A percentile compares a stretch with the other conserved stretches of the same genome.
phyloP scores from a whole-genome alignment of 192 early-diverging fungal genomes.

The Entophlyctis helioformis region DNA sequence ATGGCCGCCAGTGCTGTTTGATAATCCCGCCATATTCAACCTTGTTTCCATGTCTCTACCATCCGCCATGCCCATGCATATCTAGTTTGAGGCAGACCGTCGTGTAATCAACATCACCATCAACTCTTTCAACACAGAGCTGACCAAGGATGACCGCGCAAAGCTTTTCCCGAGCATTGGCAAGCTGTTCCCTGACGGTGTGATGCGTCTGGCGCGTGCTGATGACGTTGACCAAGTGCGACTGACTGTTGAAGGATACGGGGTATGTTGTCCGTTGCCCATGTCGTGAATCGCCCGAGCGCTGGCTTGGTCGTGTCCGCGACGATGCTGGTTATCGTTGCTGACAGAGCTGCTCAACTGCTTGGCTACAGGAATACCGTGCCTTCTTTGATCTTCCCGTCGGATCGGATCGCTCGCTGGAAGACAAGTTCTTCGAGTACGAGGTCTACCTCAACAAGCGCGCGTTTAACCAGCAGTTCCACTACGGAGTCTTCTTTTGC shows the following conservation, averaged over 20 bases:
- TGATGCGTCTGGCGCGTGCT: constrained; percentile 62
- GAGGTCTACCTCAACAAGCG: constrained; percentile 91
- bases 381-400: constrained; percentile 64
- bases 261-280: constrained; percentile 30
- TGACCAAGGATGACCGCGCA: constrained; percentile 89
- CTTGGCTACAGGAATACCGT: constrained; percentile 62
- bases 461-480: constrained; percentile 93
- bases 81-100: constrained; percentile 93
- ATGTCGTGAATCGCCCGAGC: no score
- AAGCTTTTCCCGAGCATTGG: constrained; percentile 91
- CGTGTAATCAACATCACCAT: constrained; percentile 98
- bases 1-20: not conserved
- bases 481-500: constrained; percentile 89
- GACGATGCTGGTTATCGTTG: no score
- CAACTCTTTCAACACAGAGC: constrained; percentile 96
- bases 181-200: constrained; percentile 86
- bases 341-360: no score
- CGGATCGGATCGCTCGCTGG: constrained; percentile 60
- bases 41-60: no score
- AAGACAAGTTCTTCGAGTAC: constrained; percentile 90
- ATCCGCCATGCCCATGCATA: not conserved
- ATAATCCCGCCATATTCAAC: no score
- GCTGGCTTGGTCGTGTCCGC: no score
- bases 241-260: constrained; percentile 64
- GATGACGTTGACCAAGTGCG: constrained; percentile 97